A percentile compares a stretch with the other conserved stretches of the same genome.
Conservation (phyloP, 805 yeast genomes). For the Ogataea siamensis region DNA sequence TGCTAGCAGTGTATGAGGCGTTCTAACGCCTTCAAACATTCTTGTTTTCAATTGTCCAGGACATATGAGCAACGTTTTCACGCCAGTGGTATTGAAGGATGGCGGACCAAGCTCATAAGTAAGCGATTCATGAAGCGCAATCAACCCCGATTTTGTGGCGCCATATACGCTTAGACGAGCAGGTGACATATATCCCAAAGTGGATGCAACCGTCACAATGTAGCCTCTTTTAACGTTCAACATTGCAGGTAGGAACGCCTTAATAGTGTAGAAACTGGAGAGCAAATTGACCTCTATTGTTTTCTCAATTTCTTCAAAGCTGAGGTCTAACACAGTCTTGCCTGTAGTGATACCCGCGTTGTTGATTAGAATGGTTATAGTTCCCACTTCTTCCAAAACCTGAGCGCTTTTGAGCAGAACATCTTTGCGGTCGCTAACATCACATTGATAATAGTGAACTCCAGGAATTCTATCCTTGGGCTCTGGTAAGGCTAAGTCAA, state of each 20-base stretch:
- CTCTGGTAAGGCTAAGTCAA: slow-evolving; percentile 57
- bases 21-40: slow-evolving; percentile 69
- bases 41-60: slow-evolving; percentile 83
- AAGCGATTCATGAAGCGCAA: slow-evolving; percentile 81
- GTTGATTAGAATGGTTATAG: slow-evolving; percentile 68
- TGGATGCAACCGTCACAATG: slow-evolving; percentile 79
- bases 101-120: slow-evolving; percentile 65
- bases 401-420: slow-evolving; percentile 40
- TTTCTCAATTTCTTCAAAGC: slow-evolving; percentile 57
- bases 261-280: slow-evolving; percentile 67
- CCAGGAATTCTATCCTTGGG: slow-evolving; percentile 31
- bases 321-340: slow-evolving; percentile 50
- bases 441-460: slow-evolving; percentile 63
- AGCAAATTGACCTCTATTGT: slow-evolving; percentile 66
- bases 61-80: slow-evolving; percentile 73
- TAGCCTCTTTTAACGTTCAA: slow-evolving; percentile 60
- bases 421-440: slow-evolving; percentile 55
- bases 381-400: slow-evolving; percentile 52
- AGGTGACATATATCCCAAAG: slow-evolving; percentile 81
- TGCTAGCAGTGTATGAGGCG: slow-evolving; percentile 76
- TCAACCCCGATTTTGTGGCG: slow-evolving; percentile 83
- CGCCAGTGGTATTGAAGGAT: slow-evolving; percentile 43
- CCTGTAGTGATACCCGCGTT: slow-evolving; percentile 81
- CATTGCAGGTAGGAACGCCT: slow-evolving; percentile 75
- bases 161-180: slow-evolving; percentile 80